Percentiles rank a stretch among this genome's conserved stretches.
Conservation (phyloP, 2,329 filamentous ascomycete species). For the Gaeumannomyces tritici region DNA sequence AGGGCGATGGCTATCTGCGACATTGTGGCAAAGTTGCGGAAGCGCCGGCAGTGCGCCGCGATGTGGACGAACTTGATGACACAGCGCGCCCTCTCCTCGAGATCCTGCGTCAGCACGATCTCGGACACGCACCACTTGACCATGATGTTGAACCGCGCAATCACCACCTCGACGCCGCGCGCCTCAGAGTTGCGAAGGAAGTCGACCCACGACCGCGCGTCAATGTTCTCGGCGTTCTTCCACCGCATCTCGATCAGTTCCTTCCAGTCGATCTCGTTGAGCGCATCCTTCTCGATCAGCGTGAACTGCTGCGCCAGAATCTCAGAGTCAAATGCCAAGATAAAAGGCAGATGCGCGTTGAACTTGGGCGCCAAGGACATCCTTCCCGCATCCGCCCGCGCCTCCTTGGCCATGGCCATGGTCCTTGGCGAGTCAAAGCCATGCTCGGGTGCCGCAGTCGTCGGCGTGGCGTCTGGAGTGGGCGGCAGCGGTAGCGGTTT, state of each 20-base stretch:
- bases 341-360: conserved; percentile 64
- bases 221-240: conserved; percentile 57
- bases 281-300: conserved; percentile 74
- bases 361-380: conserved; percentile 21
- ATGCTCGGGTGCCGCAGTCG: conserved; percentile 32
- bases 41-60: conserved; percentile 62
- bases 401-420: conserved; percentile 18
- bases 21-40: conserved; percentile 77
- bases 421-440: conserved; percentile 11
- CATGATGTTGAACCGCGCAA: conserved; percentile 80
- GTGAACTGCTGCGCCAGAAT: conserved; percentile 75
- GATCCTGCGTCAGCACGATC: conserved; percentile 61
- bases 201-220: conserved; percentile 70
- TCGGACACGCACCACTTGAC: conserved; percentile 82
- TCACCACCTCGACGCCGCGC: conserved; percentile 71
- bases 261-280: conserved; percentile 83
- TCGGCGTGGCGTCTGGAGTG: conserved; percentile 40
- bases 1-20: conserved; percentile 72
- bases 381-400: conserved; percentile 14
- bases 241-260: conserved; percentile 77
- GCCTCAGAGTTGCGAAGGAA: conserved; percentile 66
- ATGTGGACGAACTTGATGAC: conserved; percentile 79
- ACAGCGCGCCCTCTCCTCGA: conserved; percentile 64
- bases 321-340: conserved; percentile 71
- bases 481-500: conserved; percentile 37